Evolutionary conservation across 2,329 filamentous ascomycete genomes (phyloP).

Genomic region (Celoporthe dispersa): DNA sequence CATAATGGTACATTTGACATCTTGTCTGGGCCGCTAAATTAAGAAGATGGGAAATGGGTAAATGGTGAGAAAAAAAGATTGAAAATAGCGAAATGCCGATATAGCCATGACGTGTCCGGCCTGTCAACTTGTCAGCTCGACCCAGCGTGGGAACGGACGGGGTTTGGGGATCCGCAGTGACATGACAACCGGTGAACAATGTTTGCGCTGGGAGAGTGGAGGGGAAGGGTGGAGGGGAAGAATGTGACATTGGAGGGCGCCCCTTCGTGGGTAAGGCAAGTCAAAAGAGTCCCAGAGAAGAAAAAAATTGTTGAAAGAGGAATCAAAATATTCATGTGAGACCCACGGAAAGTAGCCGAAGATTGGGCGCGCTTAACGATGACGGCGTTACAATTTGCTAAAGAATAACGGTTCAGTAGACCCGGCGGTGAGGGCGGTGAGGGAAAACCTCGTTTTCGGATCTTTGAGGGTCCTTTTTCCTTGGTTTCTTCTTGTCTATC

Average conservation of each 20-base stretch:
- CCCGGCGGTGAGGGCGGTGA: conserved; percentile 2
- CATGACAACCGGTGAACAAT: conserved; percentile 1
- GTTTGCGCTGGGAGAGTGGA: background rate
- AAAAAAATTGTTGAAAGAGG: background rate
- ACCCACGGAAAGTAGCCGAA: conserved; percentile 8
- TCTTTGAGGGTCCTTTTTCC: no score
- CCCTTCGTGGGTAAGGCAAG: background rate
- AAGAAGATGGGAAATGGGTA: background rate
- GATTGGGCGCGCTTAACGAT: background rate
- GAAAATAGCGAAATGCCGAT: background rate
- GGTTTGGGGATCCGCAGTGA: background rate
- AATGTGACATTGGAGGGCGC: background rate
- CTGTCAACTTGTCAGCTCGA: background rate
- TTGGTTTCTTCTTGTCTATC: background rate
- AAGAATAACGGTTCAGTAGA: background rate
- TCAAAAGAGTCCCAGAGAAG: no score
- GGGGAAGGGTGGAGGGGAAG: background rate
- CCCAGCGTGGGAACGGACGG: background rate
- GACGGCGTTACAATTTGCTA: background rate
- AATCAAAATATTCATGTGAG: background rate
- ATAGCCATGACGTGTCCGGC: background rate
- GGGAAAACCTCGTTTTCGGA: background rate
- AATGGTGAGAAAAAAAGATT: background rate
- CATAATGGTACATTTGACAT: background rate
- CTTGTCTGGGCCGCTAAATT: background rate